Evolutionary conservation across 192 early-diverging fungal genomes (phyloP).

Genomic region (Coemansia sp.): DNA sequence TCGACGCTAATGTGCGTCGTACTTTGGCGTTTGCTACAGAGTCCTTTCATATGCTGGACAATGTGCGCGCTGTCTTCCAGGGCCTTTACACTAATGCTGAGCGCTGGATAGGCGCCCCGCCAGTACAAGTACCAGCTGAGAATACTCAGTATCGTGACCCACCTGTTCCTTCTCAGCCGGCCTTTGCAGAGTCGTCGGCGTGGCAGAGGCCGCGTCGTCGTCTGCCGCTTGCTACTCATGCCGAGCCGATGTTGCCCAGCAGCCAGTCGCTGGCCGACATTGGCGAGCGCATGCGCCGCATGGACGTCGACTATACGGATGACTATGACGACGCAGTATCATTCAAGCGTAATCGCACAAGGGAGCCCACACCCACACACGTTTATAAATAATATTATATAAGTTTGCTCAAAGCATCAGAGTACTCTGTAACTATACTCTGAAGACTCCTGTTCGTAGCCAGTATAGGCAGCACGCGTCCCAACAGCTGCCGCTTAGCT

Average conservation of each 20-base stretch:
- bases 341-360: constrained; percentile 42
- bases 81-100: constrained; percentile 39
- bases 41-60: constrained; percentile 48
- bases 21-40: constrained; percentile 49
- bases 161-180: neutral
- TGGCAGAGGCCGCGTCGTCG: neutral
- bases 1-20: constrained; percentile 36
- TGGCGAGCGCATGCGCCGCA: constrained; percentile 45
- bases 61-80: constrained; percentile 31
- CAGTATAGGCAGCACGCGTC: constrained; percentile 66
- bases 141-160: neutral
- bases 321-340: constrained; percentile 13
- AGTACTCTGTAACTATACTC: constrained; percentile 60
- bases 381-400: neutral
- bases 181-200: neutral
- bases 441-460: constrained; percentile 69
- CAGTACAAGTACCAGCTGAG: neutral
- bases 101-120: constrained; percentile 30
- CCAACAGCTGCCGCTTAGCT: constrained; percentile 66
- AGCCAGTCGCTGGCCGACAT: constrained; percentile 25
- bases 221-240: no score
- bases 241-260: no score
- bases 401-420: constrained; percentile 13
- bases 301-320: constrained; percentile 16
- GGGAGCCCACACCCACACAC: constrained; percentile 41